Evolutionary conservation across 2,329 filamentous ascomycete genomes (phyloP), one percentile per base, ranked within the genome.

Genomic region (Ophiostoma himal-ulmi): DNA sequence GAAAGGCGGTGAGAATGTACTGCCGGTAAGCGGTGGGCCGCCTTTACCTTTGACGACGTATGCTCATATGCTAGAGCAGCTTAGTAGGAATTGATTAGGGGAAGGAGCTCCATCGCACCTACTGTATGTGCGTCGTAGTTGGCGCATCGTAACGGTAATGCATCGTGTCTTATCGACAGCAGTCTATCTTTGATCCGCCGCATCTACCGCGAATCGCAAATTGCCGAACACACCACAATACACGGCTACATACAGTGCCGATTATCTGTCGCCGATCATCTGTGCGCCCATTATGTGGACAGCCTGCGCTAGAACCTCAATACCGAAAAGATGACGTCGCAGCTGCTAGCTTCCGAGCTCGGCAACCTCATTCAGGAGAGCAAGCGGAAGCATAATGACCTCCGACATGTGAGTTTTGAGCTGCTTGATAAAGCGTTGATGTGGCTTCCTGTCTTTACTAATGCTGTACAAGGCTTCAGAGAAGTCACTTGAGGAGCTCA

Each of bases 301-400:
- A 62, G 68, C 52, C 52, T 57, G 62, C 60, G 7, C 13, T 11
- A 3, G 73, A 41, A 26, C 64, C 71, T 17, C 36, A 22, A 57
- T 67, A 52, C 37, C 69, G 62, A 73, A 79, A 89, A 82, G 77
- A 97, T 97, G 93, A 96, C 93, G 80, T 90, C 93, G 76, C 92
- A 96, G 86, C 89, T 97, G 77, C 86, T 97, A 77, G 89, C 90
- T 77, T 89, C 91, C 71, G 94, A 97, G 86, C 87, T 97, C 79
- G 88, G 90, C 77, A 96, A 92, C 82, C 88, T 97, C 79, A 90
- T 97, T 76, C 92, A 96, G 80, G 95, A 99, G 83, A 95, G 94
- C 78, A 98, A 96, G 81, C 88, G 94, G 77, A 98, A 96, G 81
- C 91, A 97, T 80, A 88, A 91, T 75, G 95, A 98, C 76, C 84